Percentiles rank a stretch among this genome's conserved stretches.
Conservation (phyloP, 768 basidiomycete species). For the Lentinula sp. region DNA sequence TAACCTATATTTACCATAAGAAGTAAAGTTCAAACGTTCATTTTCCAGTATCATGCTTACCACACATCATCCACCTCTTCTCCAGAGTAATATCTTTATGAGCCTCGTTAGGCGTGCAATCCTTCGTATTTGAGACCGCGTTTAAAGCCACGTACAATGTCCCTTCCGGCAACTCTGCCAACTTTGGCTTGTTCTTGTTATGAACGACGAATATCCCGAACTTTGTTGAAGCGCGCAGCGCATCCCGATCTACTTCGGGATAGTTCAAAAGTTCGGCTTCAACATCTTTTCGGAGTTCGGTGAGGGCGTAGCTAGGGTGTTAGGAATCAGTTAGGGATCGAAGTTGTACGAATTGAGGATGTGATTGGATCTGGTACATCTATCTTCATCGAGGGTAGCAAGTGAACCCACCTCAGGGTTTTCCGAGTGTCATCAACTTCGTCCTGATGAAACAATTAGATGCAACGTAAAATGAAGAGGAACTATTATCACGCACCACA, state of each 20-base stretch:
- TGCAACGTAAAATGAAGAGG: neutral
- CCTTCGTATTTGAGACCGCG: neutral
- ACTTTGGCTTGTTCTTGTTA: constrained; percentile 87
- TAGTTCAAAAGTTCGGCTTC: constrained; percentile 57
- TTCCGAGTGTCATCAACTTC: constrained; percentile 87
- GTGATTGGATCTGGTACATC: neutral
- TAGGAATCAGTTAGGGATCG: neutral
- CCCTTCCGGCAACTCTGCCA: constrained; percentile 64
- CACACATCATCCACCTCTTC: constrained; percentile 69
- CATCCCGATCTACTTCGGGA: constrained; percentile 72
- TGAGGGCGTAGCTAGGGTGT: constrained; percentile 70
- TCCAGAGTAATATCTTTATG: constrained; percentile 71
- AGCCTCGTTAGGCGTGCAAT: too few relatives aligned
- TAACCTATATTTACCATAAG: constrained; percentile 41
- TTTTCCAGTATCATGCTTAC: constrained; percentile 32
- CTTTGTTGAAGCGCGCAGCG: constrained; percentile 57
- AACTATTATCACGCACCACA: constrained; percentile 47
- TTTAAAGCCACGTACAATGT: constrained; percentile 42
- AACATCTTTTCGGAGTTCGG: constrained; percentile 87
- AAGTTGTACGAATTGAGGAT: neutral
- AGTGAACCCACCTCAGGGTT: constrained; percentile 64
- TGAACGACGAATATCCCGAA: constrained; percentile 94
- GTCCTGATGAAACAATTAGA: constrained; percentile 40
- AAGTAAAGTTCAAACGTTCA: neutral
- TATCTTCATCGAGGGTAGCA: neutral